A percentile compares a stretch with the other conserved stretches of the same genome.
phyloP scores from a whole-genome alignment of 1,284 basidiomycete genomes.

The Ustilago curta region DNA sequence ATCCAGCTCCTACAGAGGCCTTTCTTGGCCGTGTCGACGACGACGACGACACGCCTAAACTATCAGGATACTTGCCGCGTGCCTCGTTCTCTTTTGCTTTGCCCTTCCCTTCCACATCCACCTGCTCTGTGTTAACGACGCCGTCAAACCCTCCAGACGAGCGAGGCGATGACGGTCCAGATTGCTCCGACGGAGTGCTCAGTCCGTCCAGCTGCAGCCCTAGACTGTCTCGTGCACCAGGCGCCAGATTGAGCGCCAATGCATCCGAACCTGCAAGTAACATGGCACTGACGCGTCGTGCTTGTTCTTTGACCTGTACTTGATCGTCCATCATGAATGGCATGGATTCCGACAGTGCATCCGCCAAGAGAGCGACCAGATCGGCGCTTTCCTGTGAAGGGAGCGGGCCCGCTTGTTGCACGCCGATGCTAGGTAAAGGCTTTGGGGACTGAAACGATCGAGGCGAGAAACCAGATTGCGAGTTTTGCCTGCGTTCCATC shows the following conservation, averaged over 20 bases:
- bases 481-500: slow-evolving; percentile 40
- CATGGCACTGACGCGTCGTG: slow-evolving; percentile 43
- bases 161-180: slow-evolving; percentile 24
- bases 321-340: slow-evolving; percentile 20
- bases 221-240: slow-evolving; percentile 42
- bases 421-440: slow-evolving; percentile 15
- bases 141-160: slow-evolving; percentile 14
- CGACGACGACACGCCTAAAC: not conserved
- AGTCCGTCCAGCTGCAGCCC: slow-evolving; percentile 38
- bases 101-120: not conserved
- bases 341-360: slow-evolving; percentile 43
- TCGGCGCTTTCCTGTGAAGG: slow-evolving; percentile 12
- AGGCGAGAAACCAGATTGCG: slow-evolving; percentile 29
- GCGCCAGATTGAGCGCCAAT: slow-evolving; percentile 42
- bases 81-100: slow-evolving; percentile 8
- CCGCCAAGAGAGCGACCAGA: slow-evolving; percentile 38
- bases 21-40: not conserved
- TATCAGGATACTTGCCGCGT: slow-evolving; percentile 14
- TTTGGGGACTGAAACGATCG: slow-evolving; percentile 11
- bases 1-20: not conserved
- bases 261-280: slow-evolving; percentile 50
- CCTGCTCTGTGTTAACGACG: not conserved
- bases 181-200: slow-evolving; percentile 33
- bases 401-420: not conserved
- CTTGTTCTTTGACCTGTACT: slow-evolving; percentile 32